Conservation (phyloP, 495 filamentous ascomycete species). For the Penicillium fimorum region DNA sequence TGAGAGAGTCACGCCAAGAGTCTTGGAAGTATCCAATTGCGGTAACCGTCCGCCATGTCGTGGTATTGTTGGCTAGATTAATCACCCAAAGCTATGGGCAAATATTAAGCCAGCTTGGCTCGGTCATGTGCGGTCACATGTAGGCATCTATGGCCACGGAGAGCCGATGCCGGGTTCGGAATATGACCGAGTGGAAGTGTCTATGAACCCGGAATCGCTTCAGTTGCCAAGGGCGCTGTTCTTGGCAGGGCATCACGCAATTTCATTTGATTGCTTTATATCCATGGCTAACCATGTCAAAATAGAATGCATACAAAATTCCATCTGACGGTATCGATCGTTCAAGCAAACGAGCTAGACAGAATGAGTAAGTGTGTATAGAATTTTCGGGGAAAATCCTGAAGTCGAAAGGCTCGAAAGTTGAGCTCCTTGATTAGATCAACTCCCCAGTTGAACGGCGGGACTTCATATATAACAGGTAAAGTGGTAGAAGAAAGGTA, state of each 20-base stretch:
- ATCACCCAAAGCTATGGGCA: not conserved
- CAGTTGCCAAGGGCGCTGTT: not conserved
- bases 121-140: not conserved
- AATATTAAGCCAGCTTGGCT: not conserved
- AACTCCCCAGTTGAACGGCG: no score
- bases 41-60: not conserved
- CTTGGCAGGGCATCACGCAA: slow-evolving; percentile 1
- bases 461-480: no score
- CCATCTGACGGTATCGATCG: no score
- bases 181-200: not conserved
- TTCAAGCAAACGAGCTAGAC: no score
- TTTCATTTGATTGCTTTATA: no score
- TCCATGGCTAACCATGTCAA: no score
- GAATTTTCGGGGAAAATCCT: no score
- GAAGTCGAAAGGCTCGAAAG: no score
- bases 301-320: no score
- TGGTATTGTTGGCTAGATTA: not conserved
- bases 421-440: no score
- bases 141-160: not conserved
- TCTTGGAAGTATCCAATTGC: not conserved
- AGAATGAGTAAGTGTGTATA: no score
- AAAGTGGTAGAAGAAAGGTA: no score
- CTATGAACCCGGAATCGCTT: not conserved
- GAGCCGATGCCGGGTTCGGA: not conserved
- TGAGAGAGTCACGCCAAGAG: not conserved